Percentiles rank a stretch among this genome's conserved stretches.
phyloP scores from a whole-genome alignment of 108 stramenopile species.

The Cyclotella choctawhatcheeana region DNA sequence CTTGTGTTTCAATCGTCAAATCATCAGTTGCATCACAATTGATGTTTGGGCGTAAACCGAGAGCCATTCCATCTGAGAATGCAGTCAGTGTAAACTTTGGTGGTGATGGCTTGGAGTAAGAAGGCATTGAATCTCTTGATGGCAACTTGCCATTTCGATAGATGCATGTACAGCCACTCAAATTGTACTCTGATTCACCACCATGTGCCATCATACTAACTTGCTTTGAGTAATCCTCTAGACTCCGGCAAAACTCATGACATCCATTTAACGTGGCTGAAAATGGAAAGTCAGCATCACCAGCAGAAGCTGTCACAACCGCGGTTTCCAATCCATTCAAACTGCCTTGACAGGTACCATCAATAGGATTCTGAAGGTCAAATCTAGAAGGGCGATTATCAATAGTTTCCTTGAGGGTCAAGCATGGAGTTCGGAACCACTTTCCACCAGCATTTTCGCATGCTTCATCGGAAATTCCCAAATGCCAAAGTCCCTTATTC shows the following conservation, averaged over 20 bases:
- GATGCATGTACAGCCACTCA: not conserved
- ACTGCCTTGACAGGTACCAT: not conserved
- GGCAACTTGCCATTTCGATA: not conserved
- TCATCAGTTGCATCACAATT: too few species aligned
- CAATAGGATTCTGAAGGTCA: not conserved
- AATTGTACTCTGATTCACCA: not conserved
- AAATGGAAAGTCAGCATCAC: not conserved
- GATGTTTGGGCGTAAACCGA: too few species aligned
- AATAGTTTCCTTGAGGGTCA: slow-evolving; percentile 10
- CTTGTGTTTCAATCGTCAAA: too few species aligned
- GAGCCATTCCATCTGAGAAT: too few species aligned
- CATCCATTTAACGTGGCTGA: not conserved
- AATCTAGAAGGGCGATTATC: slow-evolving; percentile 3
- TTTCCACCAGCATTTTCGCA: slow-evolving; percentile 16
- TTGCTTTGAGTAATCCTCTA: not conserved
- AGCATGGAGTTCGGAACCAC: slow-evolving; percentile 3
- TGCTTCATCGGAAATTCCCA: slow-evolving; percentile 9
- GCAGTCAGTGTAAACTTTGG: not conserved
- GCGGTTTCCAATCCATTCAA: not conserved
- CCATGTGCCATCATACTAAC: not conserved
- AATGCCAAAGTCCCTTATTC: slow-evolving; percentile 4
- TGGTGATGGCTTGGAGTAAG: not conserved
- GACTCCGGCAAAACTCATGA: not conserved
- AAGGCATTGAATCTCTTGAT: not conserved
- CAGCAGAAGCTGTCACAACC: not conserved